These are phyloP conservation scores for Pochonia chlamydosporia DNA, from an alignment of 2,329 filamentous ascomycete species.

Conservation along the genomic window DNA sequence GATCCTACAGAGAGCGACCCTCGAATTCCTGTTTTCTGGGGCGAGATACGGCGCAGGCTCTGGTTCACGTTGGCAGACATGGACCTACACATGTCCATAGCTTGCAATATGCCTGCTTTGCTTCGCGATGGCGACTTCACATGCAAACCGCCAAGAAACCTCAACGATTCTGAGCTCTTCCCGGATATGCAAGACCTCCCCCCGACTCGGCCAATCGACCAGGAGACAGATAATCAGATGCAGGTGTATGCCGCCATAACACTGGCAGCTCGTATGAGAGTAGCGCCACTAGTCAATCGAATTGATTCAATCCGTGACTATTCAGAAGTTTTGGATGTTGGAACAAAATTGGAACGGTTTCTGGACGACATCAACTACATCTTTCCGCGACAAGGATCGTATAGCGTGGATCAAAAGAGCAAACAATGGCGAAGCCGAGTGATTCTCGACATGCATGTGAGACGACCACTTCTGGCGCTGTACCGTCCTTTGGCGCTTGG, in stretches of 20 bases:
- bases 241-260: slow-evolving; percentile 49
- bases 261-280: slow-evolving; percentile 41
- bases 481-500: slow-evolving; percentile 51
- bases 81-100: slow-evolving; percentile 49
- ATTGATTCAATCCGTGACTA: slow-evolving; percentile 49
- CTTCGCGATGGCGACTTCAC: slow-evolving; percentile 49
- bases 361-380: slow-evolving; percentile 50
- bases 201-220: slow-evolving; percentile 42
- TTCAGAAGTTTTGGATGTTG: slow-evolving; percentile 46
- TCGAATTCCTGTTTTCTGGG: slow-evolving; percentile 43
- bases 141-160: slow-evolving; percentile 45
- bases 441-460: slow-evolving; percentile 48
- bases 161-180: slow-evolving; percentile 45
- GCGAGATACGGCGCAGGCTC: slow-evolving; percentile 47
- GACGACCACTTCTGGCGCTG: slow-evolving; percentile 44
- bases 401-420: slow-evolving; percentile 38
- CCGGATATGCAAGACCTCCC: slow-evolving; percentile 44
- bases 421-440: slow-evolving; percentile 46
- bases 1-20: slow-evolving; percentile 48
- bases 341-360: slow-evolving; percentile 45
- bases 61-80: slow-evolving; percentile 54
- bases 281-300: slow-evolving; percentile 43
- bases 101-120: slow-evolving; percentile 44
- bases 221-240: slow-evolving; percentile 46
- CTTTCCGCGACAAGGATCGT: slow-evolving; percentile 38